Conservation (phyloP, 2,329 filamentous ascomycete genomes). For the Claviceps africana region DNA sequence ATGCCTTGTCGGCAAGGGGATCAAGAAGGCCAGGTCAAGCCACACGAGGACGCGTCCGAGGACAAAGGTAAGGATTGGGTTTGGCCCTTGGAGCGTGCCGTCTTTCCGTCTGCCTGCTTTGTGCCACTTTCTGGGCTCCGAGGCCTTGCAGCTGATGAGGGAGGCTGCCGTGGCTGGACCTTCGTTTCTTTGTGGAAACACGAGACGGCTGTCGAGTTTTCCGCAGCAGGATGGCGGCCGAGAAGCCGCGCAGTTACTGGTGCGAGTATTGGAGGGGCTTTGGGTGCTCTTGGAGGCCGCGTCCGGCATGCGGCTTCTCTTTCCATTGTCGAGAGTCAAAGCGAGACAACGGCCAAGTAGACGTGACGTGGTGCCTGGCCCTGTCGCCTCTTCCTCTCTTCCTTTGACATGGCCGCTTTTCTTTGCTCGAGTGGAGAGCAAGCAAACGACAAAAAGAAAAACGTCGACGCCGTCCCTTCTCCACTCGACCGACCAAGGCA, state of each 20-base stretch:
- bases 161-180: background rate
- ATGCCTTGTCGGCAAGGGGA: no score
- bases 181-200: background rate
- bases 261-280: no score
- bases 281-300: background rate
- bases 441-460: background rate
- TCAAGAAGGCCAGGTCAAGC: no score
- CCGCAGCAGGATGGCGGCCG: no score
- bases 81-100: background rate
- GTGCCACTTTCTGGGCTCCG: background rate
- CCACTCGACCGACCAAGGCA: background rate
- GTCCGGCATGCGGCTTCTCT: background rate
- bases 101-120: background rate
- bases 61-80: background rate
- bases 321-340: background rate
- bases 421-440: background rate
- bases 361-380: no score
- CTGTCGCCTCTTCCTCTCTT: no score
- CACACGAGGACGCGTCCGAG: background rate
- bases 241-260: no score
- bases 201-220: background rate
- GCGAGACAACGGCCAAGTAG: no score
- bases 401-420: no score
- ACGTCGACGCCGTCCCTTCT: background rate
- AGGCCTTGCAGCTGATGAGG: background rate